A percentile compares a stretch with the other conserved stretches of the same genome.
Evolutionary conservation across 805 yeast genomes (phyloP).

Genomic region (Nakazawaea wickerhamii): DNA sequence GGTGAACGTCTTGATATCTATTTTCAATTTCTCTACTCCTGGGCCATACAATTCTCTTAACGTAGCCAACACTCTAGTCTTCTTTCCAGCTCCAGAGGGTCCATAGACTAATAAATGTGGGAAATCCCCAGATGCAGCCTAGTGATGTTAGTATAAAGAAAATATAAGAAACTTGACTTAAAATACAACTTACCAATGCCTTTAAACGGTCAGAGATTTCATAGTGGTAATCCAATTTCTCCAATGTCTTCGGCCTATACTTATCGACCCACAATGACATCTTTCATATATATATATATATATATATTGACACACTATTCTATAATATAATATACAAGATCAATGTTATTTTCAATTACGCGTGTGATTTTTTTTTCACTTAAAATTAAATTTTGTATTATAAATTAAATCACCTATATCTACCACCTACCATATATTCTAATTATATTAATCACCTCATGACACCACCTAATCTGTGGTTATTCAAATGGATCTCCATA

Average conservation of each 20-base stretch:
- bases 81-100: constrained; percentile 96
- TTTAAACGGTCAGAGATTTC: constrained; percentile 57
- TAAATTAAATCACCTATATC: too few relatives aligned
- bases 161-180: constrained; percentile 17
- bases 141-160: constrained; percentile 6
- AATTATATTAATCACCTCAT: too few relatives aligned
- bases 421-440: too few relatives aligned
- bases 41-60: constrained; percentile 77
- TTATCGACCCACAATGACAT: constrained; percentile 98
- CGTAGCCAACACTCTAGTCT: constrained; percentile 82
- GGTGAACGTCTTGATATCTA: constrained; percentile 81
- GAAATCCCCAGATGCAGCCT: constrained; percentile 69
- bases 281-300: background rate
- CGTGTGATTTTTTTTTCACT: background rate
- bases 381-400: too few relatives aligned
- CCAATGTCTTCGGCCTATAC: constrained; percentile 71
- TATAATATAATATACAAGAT: too few relatives aligned
- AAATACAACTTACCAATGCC: constrained; percentile 38
- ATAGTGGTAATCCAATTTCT: constrained; percentile 59
- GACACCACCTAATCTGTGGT: constrained; percentile 53
- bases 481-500: constrained; percentile 74
- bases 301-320: too few relatives aligned
- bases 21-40: constrained; percentile 77
- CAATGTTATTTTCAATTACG: too few relatives aligned
- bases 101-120: constrained; percentile 94